Evolutionary conservation across 1,139 yeast species (phyloP).

Genomic region (Lodderomyces margitis): DNA sequence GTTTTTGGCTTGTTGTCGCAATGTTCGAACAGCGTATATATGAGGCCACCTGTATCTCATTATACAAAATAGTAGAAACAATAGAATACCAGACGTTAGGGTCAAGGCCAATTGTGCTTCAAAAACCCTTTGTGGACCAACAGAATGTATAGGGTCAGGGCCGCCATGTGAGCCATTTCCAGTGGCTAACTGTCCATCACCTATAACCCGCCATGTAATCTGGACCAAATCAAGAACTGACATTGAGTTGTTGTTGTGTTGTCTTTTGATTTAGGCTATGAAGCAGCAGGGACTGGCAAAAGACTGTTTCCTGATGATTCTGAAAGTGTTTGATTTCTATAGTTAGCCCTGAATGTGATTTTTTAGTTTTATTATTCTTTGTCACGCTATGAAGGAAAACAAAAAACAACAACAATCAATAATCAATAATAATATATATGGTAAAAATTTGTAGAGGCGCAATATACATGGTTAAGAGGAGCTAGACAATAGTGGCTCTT

Average conservation of each 20-base stretch:
- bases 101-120: slow-evolving; percentile 43
- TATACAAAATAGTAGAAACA: slow-evolving; percentile 40
- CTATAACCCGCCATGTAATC: slow-evolving; percentile 7
- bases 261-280: too few species aligned
- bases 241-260: not conserved
- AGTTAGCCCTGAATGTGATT: too few species aligned
- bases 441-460: too few species aligned
- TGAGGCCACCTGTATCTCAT: slow-evolving; percentile 50
- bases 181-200: not conserved
- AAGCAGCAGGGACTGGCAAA: too few species aligned
- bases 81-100: slow-evolving; percentile 32
- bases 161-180: slow-evolving; percentile 5
- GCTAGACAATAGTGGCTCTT: too few species aligned
- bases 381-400: too few species aligned
- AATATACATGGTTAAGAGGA: too few species aligned
- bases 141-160: slow-evolving; percentile 14
- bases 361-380: too few species aligned
- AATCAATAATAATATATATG: too few species aligned
- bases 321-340: too few species aligned
- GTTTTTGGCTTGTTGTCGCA: slow-evolving; percentile 26
- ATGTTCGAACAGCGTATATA: slow-evolving; percentile 49
- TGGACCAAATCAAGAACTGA: not conserved
- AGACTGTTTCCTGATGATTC: too few species aligned
- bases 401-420: too few species aligned
- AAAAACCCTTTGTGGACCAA: slow-evolving; percentile 46